phyloP scores from a whole-genome alignment of 192 early-diverging fungal genomes.

The Mortierella antarctica region DNA sequence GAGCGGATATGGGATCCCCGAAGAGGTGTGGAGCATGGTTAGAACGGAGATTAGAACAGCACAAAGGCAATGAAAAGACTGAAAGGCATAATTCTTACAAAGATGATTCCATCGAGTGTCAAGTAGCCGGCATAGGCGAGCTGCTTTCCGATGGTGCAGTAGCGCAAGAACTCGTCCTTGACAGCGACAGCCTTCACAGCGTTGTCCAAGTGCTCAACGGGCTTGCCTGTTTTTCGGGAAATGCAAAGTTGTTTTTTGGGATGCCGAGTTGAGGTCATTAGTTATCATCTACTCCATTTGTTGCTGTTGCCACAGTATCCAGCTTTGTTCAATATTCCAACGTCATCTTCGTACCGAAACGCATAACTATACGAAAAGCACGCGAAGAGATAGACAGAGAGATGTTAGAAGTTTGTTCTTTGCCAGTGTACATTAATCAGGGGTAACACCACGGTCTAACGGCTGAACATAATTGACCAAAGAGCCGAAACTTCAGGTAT shows the following conservation, averaged over 20 bases:
- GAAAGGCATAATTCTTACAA: conserved; percentile 58
- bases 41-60: background rate
- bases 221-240: conserved; percentile 53
- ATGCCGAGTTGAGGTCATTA: background rate
- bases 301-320: background rate
- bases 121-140: conserved; percentile 71
- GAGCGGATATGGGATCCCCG: background rate
- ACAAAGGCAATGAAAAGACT: background rate
- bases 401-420: no score
- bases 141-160: conserved; percentile 65
- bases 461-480: no score
- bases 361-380: conserved; percentile 62
- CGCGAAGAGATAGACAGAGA: background rate
- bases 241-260: background rate
- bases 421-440: no score
- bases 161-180: conserved; percentile 70
- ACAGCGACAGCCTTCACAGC: conserved; percentile 64
- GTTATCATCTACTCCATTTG: background rate
- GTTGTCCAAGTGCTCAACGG: conserved; percentile 72
- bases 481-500: background rate
- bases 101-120: conserved; percentile 68
- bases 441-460: no score
- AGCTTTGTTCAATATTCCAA: no score
- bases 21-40: background rate
- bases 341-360: conserved; percentile 57